phyloP scores from a whole-genome alignment of 495 filamentous ascomycete species.

The Penicillium cosmopolitanum region DNA sequence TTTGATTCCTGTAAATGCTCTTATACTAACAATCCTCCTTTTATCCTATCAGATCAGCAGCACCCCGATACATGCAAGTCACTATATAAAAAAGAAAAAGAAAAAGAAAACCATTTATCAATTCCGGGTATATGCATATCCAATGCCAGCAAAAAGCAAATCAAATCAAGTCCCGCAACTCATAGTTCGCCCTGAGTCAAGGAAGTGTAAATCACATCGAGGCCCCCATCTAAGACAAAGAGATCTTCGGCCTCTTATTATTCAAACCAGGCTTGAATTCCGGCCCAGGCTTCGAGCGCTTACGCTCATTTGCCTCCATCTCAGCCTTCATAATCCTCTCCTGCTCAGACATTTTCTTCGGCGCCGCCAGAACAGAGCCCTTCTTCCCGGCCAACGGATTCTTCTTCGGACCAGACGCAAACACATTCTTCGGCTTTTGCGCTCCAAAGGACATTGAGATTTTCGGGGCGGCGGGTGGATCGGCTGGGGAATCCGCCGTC shows the following conservation, averaged over 20 bases:
- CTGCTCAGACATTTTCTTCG: conserved; percentile 83
- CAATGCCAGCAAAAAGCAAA: too few species aligned
- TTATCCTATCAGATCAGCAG: too few species aligned
- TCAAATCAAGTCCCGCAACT: too few species aligned
- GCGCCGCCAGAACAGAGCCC: conserved; percentile 58
- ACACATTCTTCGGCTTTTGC: conserved; percentile 79
- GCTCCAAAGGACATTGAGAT: conserved; percentile 61
- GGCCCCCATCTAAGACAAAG: not conserved
- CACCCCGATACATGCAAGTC: too few species aligned
- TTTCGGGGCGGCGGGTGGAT: conserved; percentile 38
- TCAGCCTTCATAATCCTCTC: conserved; percentile 91
- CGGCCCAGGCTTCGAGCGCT: conserved; percentile 49
- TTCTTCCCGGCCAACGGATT: conserved; percentile 69
- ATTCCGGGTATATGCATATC: too few species aligned
- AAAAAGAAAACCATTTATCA: too few species aligned
- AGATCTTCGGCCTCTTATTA: conserved; percentile 40
- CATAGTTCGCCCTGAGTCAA: too few species aligned
- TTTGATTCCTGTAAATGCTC: too few species aligned
- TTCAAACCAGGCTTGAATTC: conserved; percentile 38
- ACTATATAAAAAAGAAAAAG: too few species aligned
- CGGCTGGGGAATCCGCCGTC: conserved; percentile 1
- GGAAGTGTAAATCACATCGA: not conserved
- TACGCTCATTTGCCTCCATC: conserved; percentile 68
- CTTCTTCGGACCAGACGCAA: conserved; percentile 66
- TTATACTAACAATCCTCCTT: too few species aligned